Evolutionary conservation across 1,284 basidiomycete species (phyloP), one percentile per base, ranked within the genome.

Genomic region (Leccinum angustisporum): DNA sequence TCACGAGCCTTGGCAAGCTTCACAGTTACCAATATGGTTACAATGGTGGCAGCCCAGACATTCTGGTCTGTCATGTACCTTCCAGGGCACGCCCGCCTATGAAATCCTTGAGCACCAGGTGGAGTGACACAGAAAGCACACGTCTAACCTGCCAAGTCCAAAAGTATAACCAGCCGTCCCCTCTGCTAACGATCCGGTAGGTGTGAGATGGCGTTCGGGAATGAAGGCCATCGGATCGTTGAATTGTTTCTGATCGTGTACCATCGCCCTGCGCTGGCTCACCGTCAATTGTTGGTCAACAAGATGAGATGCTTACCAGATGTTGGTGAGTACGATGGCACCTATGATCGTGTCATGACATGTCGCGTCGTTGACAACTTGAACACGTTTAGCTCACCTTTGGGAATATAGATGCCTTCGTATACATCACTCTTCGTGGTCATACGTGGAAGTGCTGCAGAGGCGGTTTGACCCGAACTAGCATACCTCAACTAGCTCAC

Each of bases 331-430:
- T 5, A 75, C 59, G 31, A 66, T 61, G 7, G 65, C 63, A 4
- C 64, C 74, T 75, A 53, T 9, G 25, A 50, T 18, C 11, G 5
- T 25, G 5, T 62, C 27, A 53, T 33, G 34, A 36, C 4, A 3
- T 21, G 21, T 10, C 16, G n/a, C 18, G 16, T 18, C 31, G 7
- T 46, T 1, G 16, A 59, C 4, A 14, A 18, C 2, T 27, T 34
- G 25, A n/a, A 27, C 5, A 30, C 5, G 25, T 30, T 25, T 30
- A 25, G 18, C 72, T 57, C 48, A 70, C 74, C 72, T 60, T 75
- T 70, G 4, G 72, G 70, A 10, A 73, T 72, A 40, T 70, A 70
- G 64, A 75, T 73, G 18, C 70, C 74, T 6, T 76, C 56, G 21
- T 73, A 72, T 7, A 73, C 43, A 40, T 76, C 74, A 25, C 66